Base-by-base conservation (phyloP, 179 eudicot genomes). In the Monotropa hypopitys region DNA sequence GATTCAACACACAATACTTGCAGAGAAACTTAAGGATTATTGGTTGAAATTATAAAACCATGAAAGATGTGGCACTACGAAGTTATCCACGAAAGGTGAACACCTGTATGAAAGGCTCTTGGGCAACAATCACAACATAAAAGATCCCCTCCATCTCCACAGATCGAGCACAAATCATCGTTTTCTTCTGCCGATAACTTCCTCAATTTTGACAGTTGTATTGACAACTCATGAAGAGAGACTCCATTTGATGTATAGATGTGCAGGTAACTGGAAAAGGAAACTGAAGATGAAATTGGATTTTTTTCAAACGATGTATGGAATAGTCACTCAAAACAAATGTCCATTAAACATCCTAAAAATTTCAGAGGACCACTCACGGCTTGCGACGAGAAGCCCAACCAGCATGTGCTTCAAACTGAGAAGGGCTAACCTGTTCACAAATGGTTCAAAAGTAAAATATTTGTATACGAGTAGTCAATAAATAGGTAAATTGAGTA, bases 321-420 rank as follows among this genome's bases (percentile, higher is more conserved):
- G 33, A 53, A 35, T n/a, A n/a, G 62, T 50, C 35, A 28, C 54
- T 35, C 23, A 18, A 43, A 42, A 65, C 51, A 45, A 63, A 35
- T 40, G 56, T 42, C 42, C 30, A 54, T 28, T 43, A 35, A 50
- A 71, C 18, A 45, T 40, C 77, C 51, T 18, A 50, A 71, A 75
- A 28, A 15, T 32, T 16, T 59, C 7, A 49, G 30, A 59, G 12
- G 69, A 72, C 51, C 56, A 87, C 91, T 87, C 83, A 90, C 94
- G 94, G 94, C 76, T 90, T 90, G 59, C 86, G 88, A 51, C 88
- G 85, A 2, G 90, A 81, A 82, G 91, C 90, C 81, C 77, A 87
- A 40, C 94, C 94, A 71, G 94, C 94, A 84, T 90, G 94, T 26
- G 94, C 84, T 86, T 90, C 94, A 78, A 90, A 90, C 50, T 80